Percentiles rank a stretch among this genome's conserved stretches.
Conservation (phyloP, 179 eudicot species). For the Kewa caespitosa region DNA sequence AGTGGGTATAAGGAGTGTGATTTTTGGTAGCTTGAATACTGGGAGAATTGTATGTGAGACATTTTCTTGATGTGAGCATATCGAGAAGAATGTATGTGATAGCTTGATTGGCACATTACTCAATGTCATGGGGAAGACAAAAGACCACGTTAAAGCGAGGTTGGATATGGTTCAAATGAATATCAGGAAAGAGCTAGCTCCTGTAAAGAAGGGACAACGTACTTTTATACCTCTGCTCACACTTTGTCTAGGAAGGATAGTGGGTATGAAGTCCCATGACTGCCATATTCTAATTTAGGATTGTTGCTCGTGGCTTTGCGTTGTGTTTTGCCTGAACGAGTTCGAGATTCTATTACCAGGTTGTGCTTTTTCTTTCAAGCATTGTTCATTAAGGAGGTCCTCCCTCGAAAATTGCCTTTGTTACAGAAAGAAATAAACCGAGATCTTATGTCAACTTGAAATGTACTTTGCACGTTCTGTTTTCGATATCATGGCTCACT, state of each 20-base stretch:
- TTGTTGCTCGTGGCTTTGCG: too few species aligned
- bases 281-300: conserved; percentile 14
- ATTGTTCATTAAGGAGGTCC: background rate
- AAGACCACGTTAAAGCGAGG: conserved; percentile 2
- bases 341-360: conserved; percentile 10
- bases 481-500: conserved; percentile 15
- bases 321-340: background rate
- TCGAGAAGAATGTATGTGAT: too few species aligned
- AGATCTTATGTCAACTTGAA: too few species aligned
- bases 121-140: conserved; percentile 5
- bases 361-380: too few species aligned
- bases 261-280: background rate
- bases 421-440: too few species aligned
- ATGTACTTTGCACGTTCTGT: conserved; percentile 8
- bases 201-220: background rate
- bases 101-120: conserved; percentile 19
- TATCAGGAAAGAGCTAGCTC: background rate
- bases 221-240: conserved; percentile 6
- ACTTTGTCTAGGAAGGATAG: background rate
- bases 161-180: background rate
- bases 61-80: too few species aligned
- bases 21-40: too few species aligned
- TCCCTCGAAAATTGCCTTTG: background rate
- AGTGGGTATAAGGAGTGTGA: background rate
- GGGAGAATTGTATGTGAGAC: too few species aligned